Evolutionary conservation across 2,329 filamentous ascomycete species (phyloP), one percentile per base, ranked within the genome.

Genomic region (Nannizziopsis arthrosporioides): DNA sequence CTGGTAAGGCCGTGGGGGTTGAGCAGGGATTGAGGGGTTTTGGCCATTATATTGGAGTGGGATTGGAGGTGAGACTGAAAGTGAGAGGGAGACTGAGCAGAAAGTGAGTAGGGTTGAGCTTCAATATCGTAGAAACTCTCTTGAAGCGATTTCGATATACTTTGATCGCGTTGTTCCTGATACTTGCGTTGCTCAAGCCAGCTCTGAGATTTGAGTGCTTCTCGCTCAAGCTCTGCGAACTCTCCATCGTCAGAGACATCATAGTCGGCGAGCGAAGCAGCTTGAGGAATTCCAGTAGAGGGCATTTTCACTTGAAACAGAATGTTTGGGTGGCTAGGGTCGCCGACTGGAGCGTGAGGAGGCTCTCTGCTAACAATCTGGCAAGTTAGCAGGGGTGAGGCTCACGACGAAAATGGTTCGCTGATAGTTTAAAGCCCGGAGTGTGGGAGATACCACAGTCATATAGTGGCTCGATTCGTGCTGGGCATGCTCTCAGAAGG

Each of bases 101-200:
- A 7, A 27, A 27, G 22, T 27, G 22, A 27, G 22, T 27, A 27
- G 3, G 22, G 22, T 27, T 27, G 42, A 27, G 45, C 42, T 18
- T 51, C 35, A 7, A 51, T 37, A 11, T 57, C 53, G 48, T 55
- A 43, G 52, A 57, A 57, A 42, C 56, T 54, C 22, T 63, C 58
- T 52, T 67, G 62, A 10, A 71, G 55, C 19, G 51, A 59, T 40
- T 63, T 62, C 31, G 68, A 68, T 49, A 64, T 56, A 51, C 64
- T 63, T n/a, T 54, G 65, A 49, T 69, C 67, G 31, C 54, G 58
- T 15, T 59, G 62, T 48, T 65, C 63, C 53, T 65, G 62, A 44
- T 62, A 59, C 38, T 54, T 57, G 14, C 59, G 58, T 32, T 59
- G 50, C 46, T 59, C 42, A 10, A 65, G 51, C 55, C 56, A 63